Percentiles rank a stretch among this genome's conserved stretches.
Evolutionary conservation across 345 rosid genomes (phyloP).

Genomic region (Gossypium anomalum): DNA sequence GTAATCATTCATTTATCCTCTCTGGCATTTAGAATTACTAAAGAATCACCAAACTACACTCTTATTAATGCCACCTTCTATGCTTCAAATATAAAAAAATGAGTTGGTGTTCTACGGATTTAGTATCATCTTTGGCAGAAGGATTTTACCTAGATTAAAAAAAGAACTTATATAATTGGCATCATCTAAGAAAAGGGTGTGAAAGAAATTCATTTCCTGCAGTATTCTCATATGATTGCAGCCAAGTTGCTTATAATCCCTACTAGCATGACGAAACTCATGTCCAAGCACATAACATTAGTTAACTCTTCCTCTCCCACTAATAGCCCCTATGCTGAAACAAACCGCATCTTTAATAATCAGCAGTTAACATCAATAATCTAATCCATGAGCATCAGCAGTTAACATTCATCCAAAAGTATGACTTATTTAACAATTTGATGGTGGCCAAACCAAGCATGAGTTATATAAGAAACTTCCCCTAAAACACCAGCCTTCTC

Average conservation of each 20-base stretch:
- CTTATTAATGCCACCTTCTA: too few species aligned
- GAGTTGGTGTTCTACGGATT: too few species aligned
- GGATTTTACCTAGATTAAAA: too few species aligned
- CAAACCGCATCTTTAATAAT: background rate
- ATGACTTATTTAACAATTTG: too few species aligned
- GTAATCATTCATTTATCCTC: background rate
- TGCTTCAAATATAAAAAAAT: too few species aligned
- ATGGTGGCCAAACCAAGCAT: too few species aligned
- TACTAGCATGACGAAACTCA: background rate
- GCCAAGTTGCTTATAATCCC: background rate
- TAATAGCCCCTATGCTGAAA: background rate
- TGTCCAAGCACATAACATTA: background rate
- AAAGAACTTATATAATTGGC: too few species aligned
- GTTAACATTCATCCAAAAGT: background rate
- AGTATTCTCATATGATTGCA: background rate
- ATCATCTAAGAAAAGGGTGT: background rate
- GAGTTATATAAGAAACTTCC: too few species aligned
- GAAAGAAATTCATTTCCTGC: background rate
- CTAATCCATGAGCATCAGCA: background rate
- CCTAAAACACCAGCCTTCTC: too few species aligned
- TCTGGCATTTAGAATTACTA: background rate
- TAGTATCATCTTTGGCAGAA: too few species aligned
- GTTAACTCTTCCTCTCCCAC: background rate
- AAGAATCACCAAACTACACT: background rate
- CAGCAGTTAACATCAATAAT: background rate